Evolutionary conservation across 2,329 filamentous ascomycete genomes (phyloP).

Genomic region (Stemphylium lycopersici): DNA sequence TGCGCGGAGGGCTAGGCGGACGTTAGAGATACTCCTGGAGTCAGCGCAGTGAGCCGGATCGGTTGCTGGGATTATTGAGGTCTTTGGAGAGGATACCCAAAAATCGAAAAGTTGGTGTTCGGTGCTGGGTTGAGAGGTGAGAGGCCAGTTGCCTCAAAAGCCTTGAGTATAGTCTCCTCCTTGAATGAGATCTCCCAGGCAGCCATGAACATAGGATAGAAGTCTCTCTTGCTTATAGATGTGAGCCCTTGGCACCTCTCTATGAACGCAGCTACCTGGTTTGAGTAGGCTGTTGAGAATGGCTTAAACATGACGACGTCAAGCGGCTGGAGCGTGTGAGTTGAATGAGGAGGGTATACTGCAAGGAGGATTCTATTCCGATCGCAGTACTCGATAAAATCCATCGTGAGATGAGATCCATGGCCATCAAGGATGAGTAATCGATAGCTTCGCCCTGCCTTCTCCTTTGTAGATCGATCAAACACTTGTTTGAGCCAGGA

Average conservation of each 20-base stretch:
- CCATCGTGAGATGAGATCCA: slow-evolving; percentile 3
- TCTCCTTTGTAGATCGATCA: not conserved
- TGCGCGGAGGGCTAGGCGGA: no score
- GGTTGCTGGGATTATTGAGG: no score
- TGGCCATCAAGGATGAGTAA: slow-evolving; percentile 12
- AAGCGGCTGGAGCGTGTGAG: slow-evolving; percentile 4
- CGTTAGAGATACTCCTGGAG: no score
- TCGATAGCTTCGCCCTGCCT: not conserved
- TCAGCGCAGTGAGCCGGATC: no score
- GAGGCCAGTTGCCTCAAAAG: not conserved
- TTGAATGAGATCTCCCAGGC: not conserved
- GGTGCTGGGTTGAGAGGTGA: not conserved
- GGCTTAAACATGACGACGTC: not conserved
- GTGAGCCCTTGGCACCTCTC: not conserved
- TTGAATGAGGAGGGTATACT: not conserved
- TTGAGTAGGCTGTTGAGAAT: not conserved
- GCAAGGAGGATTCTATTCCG: not conserved
- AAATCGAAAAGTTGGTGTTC: no score
- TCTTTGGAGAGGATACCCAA: no score
- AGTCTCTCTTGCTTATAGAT: not conserved
- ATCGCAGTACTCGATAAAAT: slow-evolving; percentile 6
- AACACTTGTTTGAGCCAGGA: no score
- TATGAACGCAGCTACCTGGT: not conserved
- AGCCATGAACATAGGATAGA: not conserved
- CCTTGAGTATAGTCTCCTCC: not conserved